phyloP scores from a whole-genome alignment of 257 asterid genomes.

The Apocynum venetum region DNA sequence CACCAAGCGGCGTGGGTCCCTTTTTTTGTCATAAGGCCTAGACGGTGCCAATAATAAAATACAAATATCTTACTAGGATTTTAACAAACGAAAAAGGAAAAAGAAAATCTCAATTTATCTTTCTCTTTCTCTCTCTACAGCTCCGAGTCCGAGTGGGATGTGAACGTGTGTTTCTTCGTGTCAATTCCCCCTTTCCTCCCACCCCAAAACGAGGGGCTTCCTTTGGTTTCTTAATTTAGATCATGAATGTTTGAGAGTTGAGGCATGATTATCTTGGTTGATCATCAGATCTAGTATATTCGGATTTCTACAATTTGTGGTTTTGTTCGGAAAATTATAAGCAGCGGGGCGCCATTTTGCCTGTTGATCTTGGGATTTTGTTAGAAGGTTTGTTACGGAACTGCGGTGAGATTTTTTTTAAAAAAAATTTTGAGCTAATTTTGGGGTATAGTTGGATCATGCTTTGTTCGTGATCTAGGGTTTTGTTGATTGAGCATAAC shows the following conservation, averaged over 20 bases:
- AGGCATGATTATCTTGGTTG: neutral
- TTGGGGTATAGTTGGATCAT: neutral
- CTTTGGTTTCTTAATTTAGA: neutral
- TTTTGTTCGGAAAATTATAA: neutral
- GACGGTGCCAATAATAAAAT: neutral
- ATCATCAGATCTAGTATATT: constrained; percentile 2
- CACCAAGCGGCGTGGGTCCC: neutral
- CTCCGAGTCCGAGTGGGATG: neutral
- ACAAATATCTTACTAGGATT: neutral
- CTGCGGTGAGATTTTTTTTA: neutral
- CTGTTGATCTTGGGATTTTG: constrained; percentile 13
- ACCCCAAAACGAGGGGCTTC: neutral
- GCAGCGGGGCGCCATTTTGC: neutral
- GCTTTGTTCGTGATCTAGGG: neutral
- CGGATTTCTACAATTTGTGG: neutral
- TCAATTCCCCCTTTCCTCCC: neutral
- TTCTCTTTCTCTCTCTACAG: neutral
- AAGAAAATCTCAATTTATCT: rapidly evolving
- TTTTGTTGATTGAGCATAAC: neutral
- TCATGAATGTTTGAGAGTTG: neutral
- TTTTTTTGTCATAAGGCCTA: neutral
- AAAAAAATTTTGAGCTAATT: neutral
- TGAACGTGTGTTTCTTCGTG: constrained; percentile 7
- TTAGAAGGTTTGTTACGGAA: neutral
- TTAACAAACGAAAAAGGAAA: neutral